Percentiles rank a stretch among this genome's conserved stretches.
Evolutionary conservation across 495 filamentous ascomycete genomes (phyloP).

Genomic region (Penicillium paxilli): DNA sequence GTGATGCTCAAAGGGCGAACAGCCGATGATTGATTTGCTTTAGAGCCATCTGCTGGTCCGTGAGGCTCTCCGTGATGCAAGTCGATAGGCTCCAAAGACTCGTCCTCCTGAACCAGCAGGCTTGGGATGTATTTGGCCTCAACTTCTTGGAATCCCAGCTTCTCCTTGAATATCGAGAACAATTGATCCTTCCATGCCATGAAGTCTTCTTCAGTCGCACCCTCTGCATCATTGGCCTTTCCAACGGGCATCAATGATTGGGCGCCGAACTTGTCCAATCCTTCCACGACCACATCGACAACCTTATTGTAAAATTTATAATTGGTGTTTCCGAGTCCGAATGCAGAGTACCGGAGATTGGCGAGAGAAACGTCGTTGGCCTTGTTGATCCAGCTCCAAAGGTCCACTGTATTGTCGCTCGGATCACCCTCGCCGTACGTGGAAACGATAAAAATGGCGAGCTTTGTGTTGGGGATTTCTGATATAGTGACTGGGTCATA

Average conservation of each 20-base stretch:
- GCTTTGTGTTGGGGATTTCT: slow-evolving; percentile 37
- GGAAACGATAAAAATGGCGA: slow-evolving; percentile 51
- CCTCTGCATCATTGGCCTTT: slow-evolving; percentile 48
- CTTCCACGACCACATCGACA: slow-evolving; percentile 38
- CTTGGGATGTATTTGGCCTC: slow-evolving; percentile 41
- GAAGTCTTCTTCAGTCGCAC: slow-evolving; percentile 52
- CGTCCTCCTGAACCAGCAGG: slow-evolving; percentile 39
- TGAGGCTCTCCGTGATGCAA: slow-evolving; percentile 42
- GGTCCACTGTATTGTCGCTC: slow-evolving; percentile 48
- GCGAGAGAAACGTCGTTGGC: slow-evolving; percentile 25
- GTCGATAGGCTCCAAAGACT: slow-evolving; percentile 37
- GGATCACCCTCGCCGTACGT: slow-evolving; percentile 60
- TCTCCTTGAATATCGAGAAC: slow-evolving; percentile 34
- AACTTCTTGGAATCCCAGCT: slow-evolving; percentile 38
- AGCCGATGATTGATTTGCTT: slow-evolving; percentile 28
- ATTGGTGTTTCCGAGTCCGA: slow-evolving; percentile 51
- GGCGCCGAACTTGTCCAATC: slow-evolving; percentile 38
- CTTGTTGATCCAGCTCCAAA: slow-evolving; percentile 46
- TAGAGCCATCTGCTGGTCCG: slow-evolving; percentile 17
- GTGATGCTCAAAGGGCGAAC: slow-evolving; percentile 34
- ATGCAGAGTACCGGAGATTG: slow-evolving; percentile 42
- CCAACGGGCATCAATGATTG: slow-evolving; percentile 36
- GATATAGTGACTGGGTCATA: slow-evolving; percentile 46
- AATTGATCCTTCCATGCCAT: slow-evolving; percentile 49
- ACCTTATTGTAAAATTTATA: slow-evolving; percentile 55